Base-by-base conservation (phyloP, 768 basidiomycete species). In the Lactifluus piperatus region DNA sequence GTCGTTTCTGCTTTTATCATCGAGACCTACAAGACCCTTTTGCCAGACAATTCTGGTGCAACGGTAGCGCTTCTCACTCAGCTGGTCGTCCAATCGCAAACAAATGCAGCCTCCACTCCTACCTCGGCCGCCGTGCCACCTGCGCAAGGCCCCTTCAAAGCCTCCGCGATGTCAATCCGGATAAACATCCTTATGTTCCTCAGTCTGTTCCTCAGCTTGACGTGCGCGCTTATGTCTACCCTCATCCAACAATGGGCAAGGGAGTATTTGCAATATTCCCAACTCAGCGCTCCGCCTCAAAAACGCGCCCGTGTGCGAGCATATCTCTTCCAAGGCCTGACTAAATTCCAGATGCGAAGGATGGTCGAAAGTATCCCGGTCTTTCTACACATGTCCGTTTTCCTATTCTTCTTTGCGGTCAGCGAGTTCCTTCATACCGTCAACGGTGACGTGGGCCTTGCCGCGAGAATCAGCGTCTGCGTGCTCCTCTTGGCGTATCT, bases 1-100 rank as follows among this genome's bases (percentile, higher is more conserved):
- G 56, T 56, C 14, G 52, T 63, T 18, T 45, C 62, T 27, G 62
- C 64, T 10, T 63, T 65, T 51, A 60, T 65, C 46, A 60, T 63
- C 24, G 62, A 65, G 45, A 60, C 54, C 13, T 62, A 64, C 54
- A 62, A 58, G 36, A 53, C 22, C 6, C 39, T 63, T n/a, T 41
- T 46, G 11, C 62, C 64, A 5, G 62, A 63, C 24, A 49, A 20
- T 3, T 24, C 48, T 29, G 51, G 51, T 36, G 37, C 55, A 9
- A 55, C 53, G 5, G 53, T 54, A 5, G 37, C 27, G 26, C 45
- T 60, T 29, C 58, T 60, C 34, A 48, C 53, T 14, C 58, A 60
- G 14, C 7, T 54, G 2, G 44, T 50, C 22, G 22, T 26, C 20
- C 58, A 59, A 27, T 39, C 43, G 3, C 58, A 54, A 34, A 4